Conservation (phyloP, 345 rosid species). For the Aethionema arabicum region DNA sequence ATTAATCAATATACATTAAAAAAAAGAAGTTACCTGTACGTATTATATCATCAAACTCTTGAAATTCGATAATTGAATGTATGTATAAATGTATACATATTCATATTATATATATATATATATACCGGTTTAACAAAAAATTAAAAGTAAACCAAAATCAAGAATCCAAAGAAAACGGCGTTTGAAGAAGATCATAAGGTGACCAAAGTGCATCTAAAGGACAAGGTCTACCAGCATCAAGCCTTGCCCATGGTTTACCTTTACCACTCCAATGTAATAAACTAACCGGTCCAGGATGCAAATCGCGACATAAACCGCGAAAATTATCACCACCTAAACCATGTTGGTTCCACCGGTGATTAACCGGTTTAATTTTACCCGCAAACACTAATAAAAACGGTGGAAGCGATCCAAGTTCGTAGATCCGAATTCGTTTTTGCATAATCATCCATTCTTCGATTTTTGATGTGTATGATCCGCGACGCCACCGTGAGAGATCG, state of each 20-base stretch:
- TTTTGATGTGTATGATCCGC: conserved; percentile 60
- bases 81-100: not conserved
- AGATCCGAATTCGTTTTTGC: conserved; percentile 64
- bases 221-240: conserved; percentile 61
- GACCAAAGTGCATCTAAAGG: conserved; percentile 67
- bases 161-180: conserved; percentile 55
- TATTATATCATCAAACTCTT: too few species aligned
- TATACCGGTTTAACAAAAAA: conserved; percentile 29
- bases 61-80: too few species aligned
- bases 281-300: conserved; percentile 69
- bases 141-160: conserved; percentile 30
- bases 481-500: conserved; percentile 80
- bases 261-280: conserved; percentile 69
- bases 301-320: conserved; percentile 54
- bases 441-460: conserved; percentile 95
- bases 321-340: conserved; percentile 65
- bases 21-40: conserved; percentile 14
- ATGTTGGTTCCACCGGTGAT: conserved; percentile 84
- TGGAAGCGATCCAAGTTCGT: conserved; percentile 77
- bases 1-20: conserved; percentile 29
- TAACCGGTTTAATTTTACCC: conserved; percentile 65
- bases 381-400: conserved; percentile 75
- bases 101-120: conserved; percentile 18
- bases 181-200: conserved; percentile 61
- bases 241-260: conserved; percentile 73